Evolutionary conservation across 352 stramenopile species (phyloP).

Genomic region (Phytophthora fragariaefolia): DNA sequence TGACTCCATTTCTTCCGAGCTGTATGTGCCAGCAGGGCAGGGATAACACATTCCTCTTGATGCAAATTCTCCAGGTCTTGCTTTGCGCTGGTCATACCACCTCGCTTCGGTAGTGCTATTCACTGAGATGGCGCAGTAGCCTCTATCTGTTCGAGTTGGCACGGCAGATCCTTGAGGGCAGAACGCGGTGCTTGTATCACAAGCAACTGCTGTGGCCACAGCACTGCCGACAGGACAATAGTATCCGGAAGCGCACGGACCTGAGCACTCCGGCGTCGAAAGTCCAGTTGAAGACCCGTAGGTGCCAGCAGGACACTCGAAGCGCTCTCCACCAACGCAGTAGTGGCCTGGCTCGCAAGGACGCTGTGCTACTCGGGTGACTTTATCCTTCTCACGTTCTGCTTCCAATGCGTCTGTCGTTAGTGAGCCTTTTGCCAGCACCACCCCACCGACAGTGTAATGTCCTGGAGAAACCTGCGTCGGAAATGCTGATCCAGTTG

Average conservation of each 20-base stretch:
- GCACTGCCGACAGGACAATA: conserved; percentile 70
- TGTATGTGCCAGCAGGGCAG: conserved; percentile 74
- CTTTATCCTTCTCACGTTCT: conserved; percentile 11
- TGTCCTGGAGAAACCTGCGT: conserved; percentile 43
- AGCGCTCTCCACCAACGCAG: conserved; percentile 47
- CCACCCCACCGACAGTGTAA: conserved; percentile 45
- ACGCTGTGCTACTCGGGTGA: conserved; percentile 46
- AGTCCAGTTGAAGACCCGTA: conserved; percentile 58
- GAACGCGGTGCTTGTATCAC: conserved; percentile 39
- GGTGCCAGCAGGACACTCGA: conserved; percentile 55
- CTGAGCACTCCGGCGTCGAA: conserved; percentile 54
- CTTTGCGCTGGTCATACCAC: conserved; percentile 38
- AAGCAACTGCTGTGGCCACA: conserved; percentile 39
- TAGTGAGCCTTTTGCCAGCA: conserved; percentile 11
- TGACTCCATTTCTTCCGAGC: conserved; percentile 45
- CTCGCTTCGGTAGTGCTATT: conserved; percentile 17
- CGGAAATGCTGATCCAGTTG: conserved; percentile 47
- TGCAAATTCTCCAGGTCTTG: conserved; percentile 59
- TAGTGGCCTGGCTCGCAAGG: conserved; percentile 72
- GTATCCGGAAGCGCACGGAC: conserved; percentile 64
- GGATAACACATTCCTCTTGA: conserved; percentile 60
- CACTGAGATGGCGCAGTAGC: conserved; percentile 42
- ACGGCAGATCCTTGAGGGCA: conserved; percentile 48
- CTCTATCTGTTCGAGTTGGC: conserved; percentile 25
- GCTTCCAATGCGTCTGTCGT: conserved; percentile 15